Conservation (phyloP, 225 moss, liverwort and hornwort species). For the Ulota crispa region DNA sequence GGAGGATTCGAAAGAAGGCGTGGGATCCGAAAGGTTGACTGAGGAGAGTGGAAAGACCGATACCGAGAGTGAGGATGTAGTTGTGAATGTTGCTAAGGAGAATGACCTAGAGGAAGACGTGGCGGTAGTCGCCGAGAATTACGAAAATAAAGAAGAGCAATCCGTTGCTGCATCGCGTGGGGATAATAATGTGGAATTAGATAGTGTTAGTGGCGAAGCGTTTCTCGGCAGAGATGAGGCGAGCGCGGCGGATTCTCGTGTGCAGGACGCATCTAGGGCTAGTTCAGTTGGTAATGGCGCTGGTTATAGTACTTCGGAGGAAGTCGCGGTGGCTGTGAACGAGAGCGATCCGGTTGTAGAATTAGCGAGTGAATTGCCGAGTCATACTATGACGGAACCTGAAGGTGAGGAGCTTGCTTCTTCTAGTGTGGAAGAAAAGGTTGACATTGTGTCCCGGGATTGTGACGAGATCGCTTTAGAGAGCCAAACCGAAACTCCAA, state of each 20-base stretch:
- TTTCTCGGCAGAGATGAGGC: constrained; percentile 20
- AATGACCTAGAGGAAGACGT: constrained; percentile 6
- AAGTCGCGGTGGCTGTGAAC: constrained; percentile 6
- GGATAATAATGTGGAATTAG: background rate
- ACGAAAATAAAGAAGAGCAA: constrained; percentile 7
- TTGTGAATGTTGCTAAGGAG: background rate
- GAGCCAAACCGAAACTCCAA: background rate
- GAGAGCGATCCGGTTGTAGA: constrained; percentile 16
- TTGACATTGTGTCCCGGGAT: constrained; percentile 11
- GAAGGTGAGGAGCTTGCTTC: constrained; percentile 19
- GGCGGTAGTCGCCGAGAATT: constrained; percentile 1
- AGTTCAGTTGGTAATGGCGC: constrained; percentile 7
- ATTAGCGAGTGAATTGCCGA: background rate
- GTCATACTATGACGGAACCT: background rate
- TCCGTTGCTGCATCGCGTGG: constrained; percentile 11
- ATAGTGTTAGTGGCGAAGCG: constrained; percentile 16
- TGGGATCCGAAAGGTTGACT: constrained; percentile 27
- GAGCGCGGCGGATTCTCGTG: constrained; percentile 7
- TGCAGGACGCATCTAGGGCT: constrained; percentile 30
- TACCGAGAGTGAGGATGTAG: constrained; percentile 10
- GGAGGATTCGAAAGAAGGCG: constrained; percentile 19
- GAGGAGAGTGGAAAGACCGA: constrained; percentile 6
- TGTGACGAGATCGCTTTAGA: constrained; percentile 23
- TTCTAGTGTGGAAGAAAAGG: background rate
- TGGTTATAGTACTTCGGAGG: background rate